Evolutionary conservation across 2,329 filamentous ascomycete species (phyloP).

Genomic region (Monilinia polystroma): DNA sequence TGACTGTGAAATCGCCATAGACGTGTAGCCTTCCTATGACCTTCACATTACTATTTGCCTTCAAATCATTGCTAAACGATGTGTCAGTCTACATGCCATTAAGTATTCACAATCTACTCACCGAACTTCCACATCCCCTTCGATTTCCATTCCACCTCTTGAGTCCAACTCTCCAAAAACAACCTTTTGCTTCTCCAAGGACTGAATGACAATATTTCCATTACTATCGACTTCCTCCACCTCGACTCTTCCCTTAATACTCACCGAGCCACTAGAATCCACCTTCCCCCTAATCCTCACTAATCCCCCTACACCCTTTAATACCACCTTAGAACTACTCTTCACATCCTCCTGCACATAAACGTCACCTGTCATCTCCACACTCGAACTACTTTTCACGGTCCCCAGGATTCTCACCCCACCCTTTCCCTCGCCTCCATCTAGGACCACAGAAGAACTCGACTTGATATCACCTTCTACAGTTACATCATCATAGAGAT

Average conservation of each 20-base stretch:
- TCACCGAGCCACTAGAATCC: constrained; percentile 5
- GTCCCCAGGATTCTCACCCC: constrained; percentile 14
- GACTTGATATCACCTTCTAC: constrained; percentile 30
- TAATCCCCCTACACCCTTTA: constrained; percentile 13
- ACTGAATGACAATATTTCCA: constrained; percentile 26
- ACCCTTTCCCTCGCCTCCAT: constrained; percentile 25
- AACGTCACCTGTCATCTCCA: constrained; percentile 24
- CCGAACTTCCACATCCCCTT: constrained; percentile 24
- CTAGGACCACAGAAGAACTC: constrained; percentile 21
- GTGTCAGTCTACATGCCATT: background rate
- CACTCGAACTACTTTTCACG: constrained; percentile 26
- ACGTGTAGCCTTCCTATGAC: constrained; percentile 31
- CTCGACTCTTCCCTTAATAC: constrained; percentile 7
- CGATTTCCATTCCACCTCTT: constrained; percentile 13
- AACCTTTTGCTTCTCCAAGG: constrained; percentile 15
- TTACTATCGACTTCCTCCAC: constrained; percentile 27
- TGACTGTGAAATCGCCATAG: constrained; percentile 31
- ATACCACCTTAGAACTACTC: constrained; percentile 27
- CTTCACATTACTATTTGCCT: constrained; percentile 23
- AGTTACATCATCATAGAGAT: constrained; percentile 26
- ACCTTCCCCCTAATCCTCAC: constrained; percentile 29
- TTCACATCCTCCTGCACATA: constrained; percentile 26
- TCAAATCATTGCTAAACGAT: constrained; percentile 24
- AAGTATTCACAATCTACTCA: constrained; percentile 20
- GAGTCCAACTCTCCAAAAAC: constrained; percentile 26